Base-by-base conservation (phyloP, 306 rosid genomes). In the Rosa multiflora region DNA sequence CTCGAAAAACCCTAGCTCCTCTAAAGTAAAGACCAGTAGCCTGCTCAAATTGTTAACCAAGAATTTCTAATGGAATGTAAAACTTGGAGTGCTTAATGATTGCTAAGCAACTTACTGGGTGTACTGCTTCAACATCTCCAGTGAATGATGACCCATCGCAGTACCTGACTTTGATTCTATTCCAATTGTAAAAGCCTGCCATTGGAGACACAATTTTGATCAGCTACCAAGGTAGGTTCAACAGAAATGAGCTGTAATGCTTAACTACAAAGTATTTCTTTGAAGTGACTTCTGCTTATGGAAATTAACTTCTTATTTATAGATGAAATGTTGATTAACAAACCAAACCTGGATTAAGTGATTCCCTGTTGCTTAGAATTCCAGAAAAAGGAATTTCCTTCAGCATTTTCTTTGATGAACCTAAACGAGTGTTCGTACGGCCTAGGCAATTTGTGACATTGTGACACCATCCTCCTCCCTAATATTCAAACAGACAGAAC, bases 391-490 rank as follows among this genome's bases (percentile, higher is more conserved):
- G 91, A 84, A 93, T 51, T 68, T 53, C 85, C 53, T 83, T 89
- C 21, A 59, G 87, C 99, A 95, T 93, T 79, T 75, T 21, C 83
- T 82, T 90, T 17, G 99, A 95, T 53, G 99, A 95, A 52, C 99
- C 99, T 70, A 91, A 80, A 78, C 87, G 99, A 71, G 83, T 80
- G 51, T 48, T 90, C 87, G 84, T 90, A 18, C 98, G 99, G n/a
- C 51, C 51, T 62, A 89, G 97, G 84, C 99, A 95, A 58, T 89
- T 88, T 6, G 98, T 89, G 72, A 85, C 90, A 86, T 95, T 91
- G 87, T 93, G 90, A 87, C 99, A 95, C 99, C 99, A 95, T 81
- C 92, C 98, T 72, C 99, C 99, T 80, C 99, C 99, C 99, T 95
- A 56, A 15, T 75, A 81, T 72, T 47, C 67, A 80, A 80, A 12